Base-by-base conservation (phyloP, 2,329 filamentous ascomycete genomes). In the Colletotrichum sp. region DNA sequence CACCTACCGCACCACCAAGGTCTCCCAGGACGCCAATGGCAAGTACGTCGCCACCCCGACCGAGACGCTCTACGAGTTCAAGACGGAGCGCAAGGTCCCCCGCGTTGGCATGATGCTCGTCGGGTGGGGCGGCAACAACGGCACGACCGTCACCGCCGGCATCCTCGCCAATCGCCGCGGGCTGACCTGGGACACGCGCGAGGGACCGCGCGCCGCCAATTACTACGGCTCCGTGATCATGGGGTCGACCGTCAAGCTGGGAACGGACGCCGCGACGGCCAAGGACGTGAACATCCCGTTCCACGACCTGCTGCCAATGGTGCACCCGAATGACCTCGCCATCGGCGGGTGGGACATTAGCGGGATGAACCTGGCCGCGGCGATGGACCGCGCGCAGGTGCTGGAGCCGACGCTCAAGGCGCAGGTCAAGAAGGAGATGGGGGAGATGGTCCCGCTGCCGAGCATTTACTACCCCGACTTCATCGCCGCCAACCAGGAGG, bases 401-500 rank as follows among this genome's bases (percentile, higher is more conserved):
- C 93, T 99, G 70, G 96, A 99, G 88, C 97, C 97, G n/a, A 93
- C 95, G 34, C 91, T 99, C 82, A 99, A 99, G 91, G 88, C 90
- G 72, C 91, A 95, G 82, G 94, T 99, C 81, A 93, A 93, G 87
- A 98, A 99, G 91, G 95, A 99, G 88, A 96, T 99, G 96, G 89
- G 93, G 77, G 89, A 90, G 81, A 95, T 99, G 93, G 93, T 93
- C 81, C 97, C 97, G 34, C 92, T 99, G 78, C 96, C 96, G 28
- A 96, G 95, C 86, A 94, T 99, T 87, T 99, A 99, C 92, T 99
- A 99, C 86, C 97, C 97, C 2, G 97, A 99, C 87, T 99, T 99
- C 90, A 99, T 99, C 83, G 97, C 97, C 79, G 95, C 97, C 84
- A 99, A 99, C 89, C 97, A 99, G 88, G 96, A 97, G 86, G 96